phyloP scores from a whole-genome alignment of 768 basidiomycete species.

The Lactarius evosmus region DNA sequence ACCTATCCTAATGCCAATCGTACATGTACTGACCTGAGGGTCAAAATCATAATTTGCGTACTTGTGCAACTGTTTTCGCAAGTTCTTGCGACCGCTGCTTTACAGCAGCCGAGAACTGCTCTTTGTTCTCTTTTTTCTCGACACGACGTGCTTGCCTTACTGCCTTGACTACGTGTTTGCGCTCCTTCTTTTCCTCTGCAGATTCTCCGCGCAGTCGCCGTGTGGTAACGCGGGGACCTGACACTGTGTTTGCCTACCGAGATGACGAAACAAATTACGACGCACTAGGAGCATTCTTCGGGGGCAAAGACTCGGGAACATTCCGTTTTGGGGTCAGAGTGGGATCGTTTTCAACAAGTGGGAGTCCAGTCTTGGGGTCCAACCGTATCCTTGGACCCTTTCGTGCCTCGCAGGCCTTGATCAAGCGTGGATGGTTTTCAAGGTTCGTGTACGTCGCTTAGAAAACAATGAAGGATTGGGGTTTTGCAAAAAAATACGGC shows the following conservation, averaged over 20 bases:
- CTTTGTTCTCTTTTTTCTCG: slow-evolving; percentile 65
- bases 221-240: slow-evolving; percentile 48
- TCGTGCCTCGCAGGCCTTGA: slow-evolving; percentile 59
- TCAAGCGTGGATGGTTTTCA: slow-evolving; percentile 93
- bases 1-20: slow-evolving; percentile 3
- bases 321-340: slow-evolving; percentile 22
- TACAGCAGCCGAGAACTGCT: slow-evolving; percentile 60
- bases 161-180: slow-evolving; percentile 67
- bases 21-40: slow-evolving; percentile 7
- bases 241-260: slow-evolving; percentile 31
- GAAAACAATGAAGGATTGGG: slow-evolving; percentile 10
- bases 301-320: slow-evolving; percentile 17
- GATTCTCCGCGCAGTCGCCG: slow-evolving; percentile 73
- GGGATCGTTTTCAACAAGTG: slow-evolving; percentile 43
- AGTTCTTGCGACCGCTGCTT: slow-evolving; percentile 54
- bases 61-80: slow-evolving; percentile 41
- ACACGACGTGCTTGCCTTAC: slow-evolving; percentile 60
- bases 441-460: slow-evolving; percentile 94
- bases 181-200: slow-evolving; percentile 65
- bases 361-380: slow-evolving; percentile 76
- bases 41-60: slow-evolving; percentile 33
- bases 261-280: background rate
- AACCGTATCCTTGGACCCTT: slow-evolving; percentile 62
- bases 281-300: slow-evolving; percentile 12
- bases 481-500: slow-evolving; percentile 34